These are phyloP conservation scores for Aspergillus nidulans DNA, from an alignment of 495 filamentous ascomycete genomes.

Conservation along the genomic window DNA sequence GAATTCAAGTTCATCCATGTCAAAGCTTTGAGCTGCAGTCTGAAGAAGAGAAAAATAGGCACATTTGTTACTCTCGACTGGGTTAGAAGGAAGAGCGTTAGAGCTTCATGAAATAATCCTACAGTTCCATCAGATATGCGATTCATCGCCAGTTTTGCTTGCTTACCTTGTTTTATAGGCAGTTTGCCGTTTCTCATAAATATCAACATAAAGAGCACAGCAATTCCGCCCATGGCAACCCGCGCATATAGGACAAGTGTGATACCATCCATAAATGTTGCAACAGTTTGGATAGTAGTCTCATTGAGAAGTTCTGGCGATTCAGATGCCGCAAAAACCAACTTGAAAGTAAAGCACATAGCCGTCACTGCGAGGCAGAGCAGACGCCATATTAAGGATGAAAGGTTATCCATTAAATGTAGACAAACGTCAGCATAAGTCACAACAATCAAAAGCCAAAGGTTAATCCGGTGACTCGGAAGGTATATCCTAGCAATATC, in stretches of 20 bases:
- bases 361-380: constrained; percentile 25
- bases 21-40: constrained; percentile 52
- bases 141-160: too few relatives aligned
- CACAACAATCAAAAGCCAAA: constrained; percentile 71
- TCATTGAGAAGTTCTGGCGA: constrained; percentile 75
- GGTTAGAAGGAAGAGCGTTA: constrained; percentile 77
- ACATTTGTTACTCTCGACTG: constrained; percentile 80
- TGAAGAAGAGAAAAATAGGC: constrained; percentile 75
- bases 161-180: constrained; percentile 6
- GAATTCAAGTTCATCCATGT: constrained; percentile 39
- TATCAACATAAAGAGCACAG: constrained; percentile 28
- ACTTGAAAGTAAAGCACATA: constrained; percentile 74
- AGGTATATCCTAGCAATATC: constrained; percentile 75
- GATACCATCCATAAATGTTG: constrained; percentile 45
- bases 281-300: constrained; percentile 40
- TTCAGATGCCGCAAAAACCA: constrained; percentile 76
- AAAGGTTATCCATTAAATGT: constrained; percentile 28
- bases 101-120: constrained; percentile 61
- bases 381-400: constrained; percentile 22
- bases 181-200: constrained; percentile 6
- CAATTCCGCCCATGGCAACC: constrained; percentile 46
- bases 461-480: constrained; percentile 49
- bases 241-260: constrained; percentile 42
- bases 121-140: too few relatives aligned
- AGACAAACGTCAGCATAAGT: constrained; percentile 57